These are phyloP conservation scores for Leccinum olivaceopallidum DNA, from an alignment of 768 basidiomycete genomes.

Conservation along the genomic window DNA sequence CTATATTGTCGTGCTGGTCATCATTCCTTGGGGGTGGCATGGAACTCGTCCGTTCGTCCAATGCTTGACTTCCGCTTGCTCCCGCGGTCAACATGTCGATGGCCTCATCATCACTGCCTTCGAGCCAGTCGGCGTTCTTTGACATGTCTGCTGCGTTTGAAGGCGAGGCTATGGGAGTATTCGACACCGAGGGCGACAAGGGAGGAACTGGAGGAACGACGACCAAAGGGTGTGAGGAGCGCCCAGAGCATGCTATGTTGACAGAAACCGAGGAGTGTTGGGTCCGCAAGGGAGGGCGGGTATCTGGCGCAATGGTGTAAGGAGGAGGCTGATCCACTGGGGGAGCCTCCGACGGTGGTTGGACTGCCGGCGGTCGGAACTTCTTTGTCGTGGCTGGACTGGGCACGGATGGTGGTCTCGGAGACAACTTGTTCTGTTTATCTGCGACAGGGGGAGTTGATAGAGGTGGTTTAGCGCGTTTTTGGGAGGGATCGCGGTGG, in stretches of 20 bases:
- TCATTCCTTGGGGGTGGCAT: constrained; percentile 35
- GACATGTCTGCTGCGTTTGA: constrained; percentile 41
- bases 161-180: constrained; percentile 30
- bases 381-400: constrained; percentile 21
- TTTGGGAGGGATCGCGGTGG: constrained; percentile 47
- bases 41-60: constrained; percentile 81
- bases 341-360: constrained; percentile 17
- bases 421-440: constrained; percentile 20
- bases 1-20: constrained; percentile 19
- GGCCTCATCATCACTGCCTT: constrained; percentile 84
- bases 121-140: constrained; percentile 69
- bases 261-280: constrained; percentile 46
- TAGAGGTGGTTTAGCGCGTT: constrained; percentile 47
- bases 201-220: constrained; percentile 41
- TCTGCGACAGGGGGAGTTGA: constrained; percentile 48
- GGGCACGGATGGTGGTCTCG: constrained; percentile 25
- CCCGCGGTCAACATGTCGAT: constrained; percentile 82
- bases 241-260: constrained; percentile 44
- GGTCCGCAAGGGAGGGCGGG: constrained; percentile 36
- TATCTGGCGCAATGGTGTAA: constrained; percentile 43
- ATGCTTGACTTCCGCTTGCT: constrained; percentile 74
- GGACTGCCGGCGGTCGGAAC: constrained; percentile 29
- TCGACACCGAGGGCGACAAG: constrained; percentile 41
- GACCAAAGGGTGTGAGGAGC: constrained; percentile 61
- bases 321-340: constrained; percentile 67